Conservation (phyloP, 257 asterid genomes). For the Phtheirospermum japonicum region DNA sequence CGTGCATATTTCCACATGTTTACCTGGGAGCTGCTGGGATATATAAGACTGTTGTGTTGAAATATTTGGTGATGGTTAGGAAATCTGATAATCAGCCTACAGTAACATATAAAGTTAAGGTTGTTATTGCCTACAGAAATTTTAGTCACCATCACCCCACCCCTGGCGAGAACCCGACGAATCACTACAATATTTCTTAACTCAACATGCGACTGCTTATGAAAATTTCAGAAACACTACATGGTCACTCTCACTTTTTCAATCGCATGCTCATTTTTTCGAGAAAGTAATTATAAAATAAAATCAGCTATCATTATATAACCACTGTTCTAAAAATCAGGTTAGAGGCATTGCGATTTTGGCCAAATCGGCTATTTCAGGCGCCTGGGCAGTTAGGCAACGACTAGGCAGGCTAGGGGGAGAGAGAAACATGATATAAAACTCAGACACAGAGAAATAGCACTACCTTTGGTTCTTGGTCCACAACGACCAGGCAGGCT, state of each 20-base stretch:
- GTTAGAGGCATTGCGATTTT: no score
- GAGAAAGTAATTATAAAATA: no score
- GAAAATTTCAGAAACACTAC: background rate
- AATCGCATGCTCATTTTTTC: no score
- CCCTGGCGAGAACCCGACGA: no score
- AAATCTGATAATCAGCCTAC: no score
- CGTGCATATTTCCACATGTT: conserved; percentile 47
- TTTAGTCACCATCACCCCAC: background rate
- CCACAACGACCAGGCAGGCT: conserved; percentile 42
- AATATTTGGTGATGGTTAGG: conserved; percentile 40
- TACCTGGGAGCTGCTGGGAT: conserved; percentile 42
- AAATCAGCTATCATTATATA: background rate
- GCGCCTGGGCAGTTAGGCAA: no score
- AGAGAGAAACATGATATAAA: no score
- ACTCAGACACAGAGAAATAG: conserved; percentile 24
- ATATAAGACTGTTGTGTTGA: conserved; percentile 46
- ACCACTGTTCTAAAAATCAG: no score
- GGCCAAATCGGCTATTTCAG: no score
- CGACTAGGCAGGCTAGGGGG: no score
- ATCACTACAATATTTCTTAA: no score
- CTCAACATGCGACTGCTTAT: background rate
- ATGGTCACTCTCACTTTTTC: background rate
- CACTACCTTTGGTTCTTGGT: conserved; percentile 43
- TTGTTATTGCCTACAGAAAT: background rate
- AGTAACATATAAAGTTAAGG: conserved; percentile 13